Conservation (phyloP, 2,329 filamentous ascomycete species). For the Fusarium duplospermum region DNA sequence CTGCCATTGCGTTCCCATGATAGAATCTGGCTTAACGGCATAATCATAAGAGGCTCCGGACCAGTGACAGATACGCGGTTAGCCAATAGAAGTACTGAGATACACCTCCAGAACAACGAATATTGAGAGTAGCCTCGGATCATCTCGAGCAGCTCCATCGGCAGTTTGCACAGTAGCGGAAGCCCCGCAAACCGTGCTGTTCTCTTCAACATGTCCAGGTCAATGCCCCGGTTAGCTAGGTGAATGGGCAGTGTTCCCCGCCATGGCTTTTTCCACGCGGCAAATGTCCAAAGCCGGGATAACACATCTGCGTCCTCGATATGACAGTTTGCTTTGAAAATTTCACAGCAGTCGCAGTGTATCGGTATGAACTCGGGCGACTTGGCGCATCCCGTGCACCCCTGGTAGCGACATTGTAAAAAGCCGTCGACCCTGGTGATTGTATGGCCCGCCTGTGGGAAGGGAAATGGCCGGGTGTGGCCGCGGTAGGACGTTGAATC, state of each 20-base stretch:
- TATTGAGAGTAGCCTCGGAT: background rate
- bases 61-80: background rate
- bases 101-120: constrained; percentile 1
- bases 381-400: background rate
- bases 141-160: background rate
- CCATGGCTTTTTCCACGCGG: background rate
- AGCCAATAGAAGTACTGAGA: background rate
- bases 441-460: background rate
- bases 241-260: background rate
- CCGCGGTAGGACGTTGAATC: background rate
- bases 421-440: background rate
- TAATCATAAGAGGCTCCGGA: background rate
- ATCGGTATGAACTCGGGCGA: background rate
- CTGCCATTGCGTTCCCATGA: background rate
- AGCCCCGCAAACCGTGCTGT: background rate
- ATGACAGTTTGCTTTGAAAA: background rate
- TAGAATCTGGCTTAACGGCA: background rate
- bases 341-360: background rate
- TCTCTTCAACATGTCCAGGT: background rate
- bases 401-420: background rate
- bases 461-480: background rate
- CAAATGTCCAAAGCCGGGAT: background rate
- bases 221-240: background rate
- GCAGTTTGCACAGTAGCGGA: background rate
- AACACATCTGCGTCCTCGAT: background rate